Percentiles rank a stretch among this genome's conserved stretches.
Conservation (phyloP, 441 rosid genomes). For the Croton laevigatus region DNA sequence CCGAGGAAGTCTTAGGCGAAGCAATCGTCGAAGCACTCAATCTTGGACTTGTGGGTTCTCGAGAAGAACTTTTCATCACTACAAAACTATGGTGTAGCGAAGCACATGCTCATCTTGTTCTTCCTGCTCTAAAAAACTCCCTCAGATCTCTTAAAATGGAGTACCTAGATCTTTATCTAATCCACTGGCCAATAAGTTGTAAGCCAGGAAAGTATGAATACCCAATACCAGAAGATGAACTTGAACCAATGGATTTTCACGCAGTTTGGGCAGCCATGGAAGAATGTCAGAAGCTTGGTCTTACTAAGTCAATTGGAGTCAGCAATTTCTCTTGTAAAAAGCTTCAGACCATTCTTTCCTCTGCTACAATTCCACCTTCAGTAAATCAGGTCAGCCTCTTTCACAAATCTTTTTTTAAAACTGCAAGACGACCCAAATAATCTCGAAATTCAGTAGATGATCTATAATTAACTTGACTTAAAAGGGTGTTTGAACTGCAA, state of each 20-base stretch:
- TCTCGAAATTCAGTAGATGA: no score
- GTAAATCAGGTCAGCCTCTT: conserved; percentile 32
- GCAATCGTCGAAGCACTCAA: conserved; percentile 31
- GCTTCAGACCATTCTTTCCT: conserved; percentile 28
- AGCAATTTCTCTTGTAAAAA: conserved; percentile 41
- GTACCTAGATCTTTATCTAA: conserved; percentile 35
- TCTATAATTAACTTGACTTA: no score
- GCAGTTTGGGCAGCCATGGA: conserved; percentile 40
- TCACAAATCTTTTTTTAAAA: neutral
- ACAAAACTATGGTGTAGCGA: conserved; percentile 33
- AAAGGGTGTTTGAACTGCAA: no score
- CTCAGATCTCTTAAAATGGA: conserved; percentile 33
- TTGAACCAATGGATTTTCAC: conserved; percentile 26
- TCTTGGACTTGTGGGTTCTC: conserved; percentile 22
- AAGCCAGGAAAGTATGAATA: conserved; percentile 24
- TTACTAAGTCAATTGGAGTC: conserved; percentile 36
- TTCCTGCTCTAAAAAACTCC: conserved; percentile 28
- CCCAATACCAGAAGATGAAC: conserved; percentile 22
- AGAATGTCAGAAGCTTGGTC: conserved; percentile 37
- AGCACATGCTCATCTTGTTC: conserved; percentile 30
- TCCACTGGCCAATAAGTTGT: conserved; percentile 37
- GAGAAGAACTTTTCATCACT: conserved; percentile 36
- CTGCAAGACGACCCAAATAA: no score
- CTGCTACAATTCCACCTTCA: conserved; percentile 31
- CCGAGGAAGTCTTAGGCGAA: conserved; percentile 35